A percentile compares a stretch with the other conserved stretches of the same genome.
Evolutionary conservation across 208 protist genomes (phyloP).

Genomic region (Trypanosomatidae sp.): DNA sequence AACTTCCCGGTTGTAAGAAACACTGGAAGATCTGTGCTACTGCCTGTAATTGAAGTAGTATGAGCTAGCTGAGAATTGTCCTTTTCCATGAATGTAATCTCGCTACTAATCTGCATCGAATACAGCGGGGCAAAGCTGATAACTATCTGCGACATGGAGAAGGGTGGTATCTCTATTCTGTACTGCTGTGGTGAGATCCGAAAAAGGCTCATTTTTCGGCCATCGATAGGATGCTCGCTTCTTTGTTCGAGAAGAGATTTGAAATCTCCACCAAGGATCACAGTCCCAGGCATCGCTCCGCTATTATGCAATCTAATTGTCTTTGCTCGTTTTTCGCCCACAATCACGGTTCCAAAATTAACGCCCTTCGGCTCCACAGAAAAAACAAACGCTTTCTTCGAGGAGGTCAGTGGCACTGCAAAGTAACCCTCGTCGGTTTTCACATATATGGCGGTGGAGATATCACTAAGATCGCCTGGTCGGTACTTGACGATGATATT

Average conservation of each 20-base stretch:
- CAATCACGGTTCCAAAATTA: conserved; percentile 78
- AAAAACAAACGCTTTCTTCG: conserved; percentile 50
- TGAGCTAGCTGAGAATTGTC: conserved; percentile 16
- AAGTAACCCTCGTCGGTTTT: conserved; percentile 69
- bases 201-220: conserved; percentile 34
- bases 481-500: conserved; percentile 60
- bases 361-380: conserved; percentile 37
- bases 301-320: conserved; percentile 69
- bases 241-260: conserved; percentile 56
- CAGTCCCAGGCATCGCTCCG: conserved; percentile 55
- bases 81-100: conserved; percentile 57
- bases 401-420: conserved; percentile 52
- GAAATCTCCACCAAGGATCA: conserved; percentile 61
- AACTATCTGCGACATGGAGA: conserved; percentile 42
- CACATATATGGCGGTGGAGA: conserved; percentile 60
- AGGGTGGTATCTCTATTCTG: conserved; percentile 47
- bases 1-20: conserved; percentile 58
- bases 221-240: conserved; percentile 42
- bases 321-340: conserved; percentile 54
- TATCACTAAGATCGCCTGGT: conserved; percentile 60
- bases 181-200: conserved; percentile 49
- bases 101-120: conserved; percentile 31
- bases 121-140: conserved; percentile 55
- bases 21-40: conserved; percentile 64
- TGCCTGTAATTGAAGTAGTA: conserved; percentile 43